Base-by-base conservation (phyloP, 208 protist genomes). In the Wallacemonas sp. region DNA sequence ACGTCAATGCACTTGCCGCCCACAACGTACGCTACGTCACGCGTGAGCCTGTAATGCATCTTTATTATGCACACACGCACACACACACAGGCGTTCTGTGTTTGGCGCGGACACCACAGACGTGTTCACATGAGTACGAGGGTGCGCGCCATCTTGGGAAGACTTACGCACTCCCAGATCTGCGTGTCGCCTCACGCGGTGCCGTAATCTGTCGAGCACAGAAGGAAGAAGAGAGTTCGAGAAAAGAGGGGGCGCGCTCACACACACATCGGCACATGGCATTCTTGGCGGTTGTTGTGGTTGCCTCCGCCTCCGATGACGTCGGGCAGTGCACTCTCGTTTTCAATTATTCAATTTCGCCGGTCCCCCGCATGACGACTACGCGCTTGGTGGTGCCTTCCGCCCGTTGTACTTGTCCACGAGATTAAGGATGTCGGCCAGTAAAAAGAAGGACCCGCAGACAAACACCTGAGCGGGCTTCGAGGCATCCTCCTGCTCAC, bases 381-480 rank as follows among this genome's bases (percentile, higher is more conserved):
- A 46, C 9, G 41, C 41, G 41, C 41, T 13, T 19, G 9, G 3
- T 8, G 45, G 0, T 53, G 27, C 36, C 22, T 19, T 29, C 36
- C 45, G 63, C 5, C 46, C 52, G 42, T 78, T 57, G 37, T 84
- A 68, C 21, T 22, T 34, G 5, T 67, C 42, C 17, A 85, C 34
- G 26, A 94, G 71, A 26, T 69, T 78, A 59, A 92, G 53, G 10
- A 93, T 55, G 50, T 95, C 83, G 5, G 76, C 79, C 10, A 95
- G 68, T 19, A 95, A 67, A 58, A 87, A 95, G 52, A 95, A 90
- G n/a, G 89, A 95, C n/a, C 89, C 89, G 38, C 79, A 87, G 29
- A 92, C 78, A 64, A 95, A 89, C 32, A 93, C 78, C 44, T 95
- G 79, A 8, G 72, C 80, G 3, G 85, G 83, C 60, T 86, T 86